Base-by-base conservation (phyloP, 2,329 filamentous ascomycete species). In the Xylaria sp. region DNA sequence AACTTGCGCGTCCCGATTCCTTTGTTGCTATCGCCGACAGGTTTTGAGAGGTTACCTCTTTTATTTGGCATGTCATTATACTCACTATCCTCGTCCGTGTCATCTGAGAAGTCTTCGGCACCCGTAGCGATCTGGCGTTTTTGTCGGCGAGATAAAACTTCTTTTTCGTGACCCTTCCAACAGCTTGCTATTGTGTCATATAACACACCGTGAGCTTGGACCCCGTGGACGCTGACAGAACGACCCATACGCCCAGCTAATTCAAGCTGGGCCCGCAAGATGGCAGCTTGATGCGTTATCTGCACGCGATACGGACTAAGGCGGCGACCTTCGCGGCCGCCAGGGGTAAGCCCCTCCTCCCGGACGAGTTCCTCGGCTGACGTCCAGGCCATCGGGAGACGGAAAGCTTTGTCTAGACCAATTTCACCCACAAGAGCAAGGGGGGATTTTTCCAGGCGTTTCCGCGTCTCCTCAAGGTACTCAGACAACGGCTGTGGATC, bases 401-500 rank as follows among this genome's bases (percentile, higher is more conserved):
- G 89, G 75, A 94, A 95, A 10, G 87, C 87, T 73, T 91, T 92
- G 79, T 96, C 93, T 18, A 96, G 79, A 0, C 93, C 93, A 32
- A 94, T 86, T 79, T 96, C 93, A 21, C 93, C 93, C 1, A 96
- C 83, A 0, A 95, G 84, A 1, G 92, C 91, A 5, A 85, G 75
- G 2, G 90, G 91, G 61, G 90, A 84, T 2, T 82, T 79, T 18
- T 83, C 75, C 1, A 95, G 84, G 27, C 87, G 84, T 3, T 73
- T 71, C 10, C 85, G 84, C 0, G 90, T 91, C 70, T 89, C 82
- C 1, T 79, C 72, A 3, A 93, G 77, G 72, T 91, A 89, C 9
- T 81, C 71, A 0, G 86, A 89, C 23, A 94, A 82, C 0, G 90
- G 83, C 2, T 79, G 81, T 0, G 92, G 91, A 13, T 85, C 81